Base-by-base conservation (phyloP, 345 rosid species). In the Lumnitzera littorea region DNA sequence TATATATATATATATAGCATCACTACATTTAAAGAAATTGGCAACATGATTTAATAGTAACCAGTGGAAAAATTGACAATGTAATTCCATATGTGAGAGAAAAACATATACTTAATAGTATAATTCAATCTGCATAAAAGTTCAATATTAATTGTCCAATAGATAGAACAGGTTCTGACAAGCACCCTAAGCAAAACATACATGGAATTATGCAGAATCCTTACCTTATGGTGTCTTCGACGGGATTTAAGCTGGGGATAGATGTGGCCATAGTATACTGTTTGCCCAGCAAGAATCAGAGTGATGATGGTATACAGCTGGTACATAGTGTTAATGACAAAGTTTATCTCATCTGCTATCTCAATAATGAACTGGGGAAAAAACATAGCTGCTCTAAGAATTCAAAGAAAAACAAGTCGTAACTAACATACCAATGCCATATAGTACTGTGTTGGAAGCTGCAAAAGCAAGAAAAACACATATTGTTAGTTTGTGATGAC, bases 371-470 rank as follows among this genome's bases (percentile, higher is more conserved):
- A 48, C 24, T 15, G 46, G 23, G 25, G 51, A 25, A 13, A 11
- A 63, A 46, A n/a, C 16, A 47, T 48, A 55, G 61, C 49, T 29
- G 36, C n/a, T 6, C 48, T 24, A n/a, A 47, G 16, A 25, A 56
- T 5, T 11, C 13, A 25, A 46, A 53, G 53, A 46, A 41, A 41
- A 3, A 50, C 15, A 52, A 14, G 48, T 56, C 52, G 17, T 0
- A 23, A 16, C 47, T 57, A 53, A 60, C 67, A 63, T 79, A 90
- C 97, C 77, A 83, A 16, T 68, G 95, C 97, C 83, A 75, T 85
- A 71, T 87, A 85, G 74, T 78, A 87, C 31, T 87, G 91, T 25
- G 97, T 85, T 25, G 95, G 95, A 68, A 90, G 97, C 97, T 90
- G 95, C 85, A 78, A 72, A 75, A 76, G 12, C 48, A 61, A 50